These are phyloP conservation scores for Penicillium olsonii DNA, from an alignment of 2,329 filamentous ascomycete genomes.

Conservation along the genomic window DNA sequence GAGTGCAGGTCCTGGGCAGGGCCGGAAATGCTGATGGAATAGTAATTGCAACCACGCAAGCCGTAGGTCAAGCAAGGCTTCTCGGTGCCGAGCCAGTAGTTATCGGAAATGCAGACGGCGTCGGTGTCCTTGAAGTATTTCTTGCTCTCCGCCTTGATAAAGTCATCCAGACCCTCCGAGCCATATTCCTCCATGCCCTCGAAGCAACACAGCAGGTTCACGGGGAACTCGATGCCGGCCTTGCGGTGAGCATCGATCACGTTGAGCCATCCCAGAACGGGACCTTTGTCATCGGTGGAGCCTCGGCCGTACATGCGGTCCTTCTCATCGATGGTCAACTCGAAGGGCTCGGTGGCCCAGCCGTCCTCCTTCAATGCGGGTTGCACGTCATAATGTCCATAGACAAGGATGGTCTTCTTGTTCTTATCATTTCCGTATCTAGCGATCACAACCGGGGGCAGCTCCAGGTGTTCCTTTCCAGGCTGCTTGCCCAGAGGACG, in stretches of 20 bases:
- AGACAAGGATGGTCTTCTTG: conserved; percentile 94
- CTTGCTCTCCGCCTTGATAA: conserved; percentile 88
- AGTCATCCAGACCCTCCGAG: conserved; percentile 91
- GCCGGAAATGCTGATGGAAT: conserved; percentile 85
- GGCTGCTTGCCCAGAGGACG: conserved; percentile 89
- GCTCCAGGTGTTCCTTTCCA: conserved; percentile 82
- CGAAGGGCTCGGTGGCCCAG: conserved; percentile 94
- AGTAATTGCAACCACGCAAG: conserved; percentile 97
- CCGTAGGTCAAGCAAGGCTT: conserved; percentile 98
- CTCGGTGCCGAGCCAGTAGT: conserved; percentile 99
- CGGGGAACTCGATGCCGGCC: conserved; percentile 89
- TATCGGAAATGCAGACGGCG: conserved; percentile 97
- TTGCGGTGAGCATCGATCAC: conserved; percentile 97
- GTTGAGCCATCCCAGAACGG: conserved; percentile 95
- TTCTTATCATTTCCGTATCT: conserved; percentile 89
- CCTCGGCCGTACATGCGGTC: conserved; percentile 95
- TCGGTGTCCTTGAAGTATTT: conserved; percentile 95
- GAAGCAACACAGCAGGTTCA: conserved; percentile 98
- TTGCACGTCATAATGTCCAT: conserved; percentile 98
- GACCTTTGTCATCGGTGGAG: conserved; percentile 96
- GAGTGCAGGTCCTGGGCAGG: conserved; percentile 94
- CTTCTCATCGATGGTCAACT: conserved; percentile 82
- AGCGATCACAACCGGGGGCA: conserved; percentile 88
- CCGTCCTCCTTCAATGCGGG: conserved; percentile 90
- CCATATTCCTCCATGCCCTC: conserved; percentile 99